phyloP scores from a whole-genome alignment of 2,329 filamentous ascomycete genomes.

The Neonectria ditissima region DNA sequence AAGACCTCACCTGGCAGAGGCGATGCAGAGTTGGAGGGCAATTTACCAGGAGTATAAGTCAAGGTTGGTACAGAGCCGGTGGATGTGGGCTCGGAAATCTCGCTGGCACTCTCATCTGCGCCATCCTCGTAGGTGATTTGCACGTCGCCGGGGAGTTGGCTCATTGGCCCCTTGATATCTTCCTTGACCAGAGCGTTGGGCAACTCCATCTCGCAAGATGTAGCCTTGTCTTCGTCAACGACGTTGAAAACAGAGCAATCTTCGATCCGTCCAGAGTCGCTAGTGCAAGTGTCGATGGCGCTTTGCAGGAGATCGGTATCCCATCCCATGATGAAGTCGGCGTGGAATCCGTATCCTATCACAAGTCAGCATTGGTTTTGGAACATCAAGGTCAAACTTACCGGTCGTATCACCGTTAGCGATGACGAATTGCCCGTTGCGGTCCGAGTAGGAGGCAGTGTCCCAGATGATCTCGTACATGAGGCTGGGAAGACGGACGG shows the following conservation, averaged over 20 bases:
- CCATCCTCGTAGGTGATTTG: conserved; percentile 53
- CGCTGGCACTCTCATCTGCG: conserved; percentile 24
- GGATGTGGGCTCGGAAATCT: conserved; percentile 25
- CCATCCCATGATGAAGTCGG: conserved; percentile 77
- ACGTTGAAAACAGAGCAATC: conserved; percentile 84
- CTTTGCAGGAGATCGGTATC: conserved; percentile 82
- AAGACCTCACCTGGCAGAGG: conserved; percentile 59
- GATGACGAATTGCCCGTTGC: conserved; percentile 77
- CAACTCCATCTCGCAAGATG: conserved; percentile 72
- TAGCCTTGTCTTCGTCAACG: conserved; percentile 68
- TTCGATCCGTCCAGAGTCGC: conserved; percentile 72
- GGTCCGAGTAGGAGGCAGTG: conserved; percentile 72
- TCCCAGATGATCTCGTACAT: conserved; percentile 90
- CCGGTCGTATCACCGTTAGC: conserved; percentile 83
- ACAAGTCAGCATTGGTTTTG: conserved; percentile 1
- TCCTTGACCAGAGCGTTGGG: conserved; percentile 69
- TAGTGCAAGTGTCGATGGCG: conserved; percentile 82
- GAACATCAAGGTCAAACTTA: conserved; percentile 48
- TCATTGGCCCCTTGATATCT: conserved; percentile 66
- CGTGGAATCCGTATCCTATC: conserved; percentile 78
- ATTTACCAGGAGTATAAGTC: conserved; percentile 53
- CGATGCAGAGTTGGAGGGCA: conserved; percentile 47
- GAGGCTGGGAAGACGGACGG: conserved; percentile 76
- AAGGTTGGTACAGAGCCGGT: conserved; percentile 41
- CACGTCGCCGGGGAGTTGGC: conserved; percentile 74